A percentile compares a stretch with the other conserved stretches of the same genome.
Evolutionary conservation across 805 yeast species (phyloP).

Genomic region (Gaillardinia entomophila): DNA sequence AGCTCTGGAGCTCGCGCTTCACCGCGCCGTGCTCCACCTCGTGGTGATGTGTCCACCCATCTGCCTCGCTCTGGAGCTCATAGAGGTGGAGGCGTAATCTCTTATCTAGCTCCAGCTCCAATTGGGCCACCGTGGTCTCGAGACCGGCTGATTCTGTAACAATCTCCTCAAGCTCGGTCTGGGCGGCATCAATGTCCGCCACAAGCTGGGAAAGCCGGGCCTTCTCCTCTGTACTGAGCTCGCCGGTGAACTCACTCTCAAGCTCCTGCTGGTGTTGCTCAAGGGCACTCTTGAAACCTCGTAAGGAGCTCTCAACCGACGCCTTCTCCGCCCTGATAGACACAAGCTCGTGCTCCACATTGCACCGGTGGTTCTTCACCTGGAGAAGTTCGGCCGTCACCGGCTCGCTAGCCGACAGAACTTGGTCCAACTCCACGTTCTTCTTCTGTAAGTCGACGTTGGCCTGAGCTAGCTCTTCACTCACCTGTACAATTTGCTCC

Average conservation of each 20-base stretch:
- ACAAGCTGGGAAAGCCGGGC: constrained; percentile 30
- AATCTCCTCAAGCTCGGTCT: constrained; percentile 34
- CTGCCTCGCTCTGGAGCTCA: constrained; percentile 11
- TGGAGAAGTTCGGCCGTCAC: constrained; percentile 37
- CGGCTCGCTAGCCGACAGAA: constrained; percentile 38
- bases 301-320: constrained; percentile 26
- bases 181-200: constrained; percentile 29
- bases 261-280: constrained; percentile 45
- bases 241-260: constrained; percentile 46
- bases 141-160: constrained; percentile 35
- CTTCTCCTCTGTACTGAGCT: constrained; percentile 47
- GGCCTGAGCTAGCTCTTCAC: constrained; percentile 45
- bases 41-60: background rate
- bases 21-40: constrained; percentile 4
- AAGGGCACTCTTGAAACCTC: constrained; percentile 31
- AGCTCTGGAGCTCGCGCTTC: constrained; percentile 17
- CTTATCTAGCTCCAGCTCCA: constrained; percentile 54
- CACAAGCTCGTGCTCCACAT: constrained; percentile 38
- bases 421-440: constrained; percentile 37
- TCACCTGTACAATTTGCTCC: constrained; percentile 36
- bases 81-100: constrained; percentile 47
- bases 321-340: constrained; percentile 29
- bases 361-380: constrained; percentile 33
- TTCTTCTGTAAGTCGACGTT: constrained; percentile 38
- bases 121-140: constrained; percentile 41